phyloP scores from a whole-genome alignment of 768 basidiomycete species.

The Rhizopogon rudus region DNA sequence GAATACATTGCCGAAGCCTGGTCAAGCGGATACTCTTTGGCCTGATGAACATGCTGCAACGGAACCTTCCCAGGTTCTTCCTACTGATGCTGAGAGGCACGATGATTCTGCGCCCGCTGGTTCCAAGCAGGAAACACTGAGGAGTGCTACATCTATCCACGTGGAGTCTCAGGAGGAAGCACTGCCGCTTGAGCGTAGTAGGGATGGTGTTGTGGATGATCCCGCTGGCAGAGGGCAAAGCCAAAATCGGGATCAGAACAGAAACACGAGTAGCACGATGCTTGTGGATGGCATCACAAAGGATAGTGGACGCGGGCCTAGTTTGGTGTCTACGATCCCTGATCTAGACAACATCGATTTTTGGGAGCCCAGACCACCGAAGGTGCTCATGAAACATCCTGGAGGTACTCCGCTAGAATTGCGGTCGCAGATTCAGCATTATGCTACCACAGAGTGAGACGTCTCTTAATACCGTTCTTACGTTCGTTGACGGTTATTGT shows the following conservation, averaged over 20 bases:
- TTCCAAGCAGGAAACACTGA: background rate
- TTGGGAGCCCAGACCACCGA: conserved; percentile 53
- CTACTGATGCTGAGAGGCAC: conserved; percentile 8
- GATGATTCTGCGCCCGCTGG: conserved; percentile 8
- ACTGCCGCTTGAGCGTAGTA: conserved; percentile 8
- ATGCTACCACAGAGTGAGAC: conserved; percentile 66
- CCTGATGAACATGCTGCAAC: conserved; percentile 27
- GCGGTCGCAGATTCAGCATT: conserved; percentile 69
- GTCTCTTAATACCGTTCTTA: background rate
- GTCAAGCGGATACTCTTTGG: conserved; percentile 43
- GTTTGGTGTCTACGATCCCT: background rate
- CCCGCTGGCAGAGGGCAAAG: background rate
- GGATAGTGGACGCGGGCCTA: background rate
- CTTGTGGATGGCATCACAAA: background rate
- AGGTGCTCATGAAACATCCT: conserved; percentile 48
- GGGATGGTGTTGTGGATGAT: background rate
- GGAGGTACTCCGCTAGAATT: conserved; percentile 41
- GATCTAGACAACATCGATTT: conserved; percentile 21
- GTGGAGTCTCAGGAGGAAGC: conserved; percentile 29
- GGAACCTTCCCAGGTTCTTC: background rate
- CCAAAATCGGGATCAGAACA: background rate
- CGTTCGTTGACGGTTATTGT: background rate
- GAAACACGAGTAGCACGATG: background rate
- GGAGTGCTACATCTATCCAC: no score
- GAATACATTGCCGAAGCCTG: conserved; percentile 43